A percentile compares a stretch with the other conserved stretches of the same genome.
phyloP scores from a whole-genome alignment of 176 grass and related monocot genomes.

The Rhynchospora tenuis region DNA sequence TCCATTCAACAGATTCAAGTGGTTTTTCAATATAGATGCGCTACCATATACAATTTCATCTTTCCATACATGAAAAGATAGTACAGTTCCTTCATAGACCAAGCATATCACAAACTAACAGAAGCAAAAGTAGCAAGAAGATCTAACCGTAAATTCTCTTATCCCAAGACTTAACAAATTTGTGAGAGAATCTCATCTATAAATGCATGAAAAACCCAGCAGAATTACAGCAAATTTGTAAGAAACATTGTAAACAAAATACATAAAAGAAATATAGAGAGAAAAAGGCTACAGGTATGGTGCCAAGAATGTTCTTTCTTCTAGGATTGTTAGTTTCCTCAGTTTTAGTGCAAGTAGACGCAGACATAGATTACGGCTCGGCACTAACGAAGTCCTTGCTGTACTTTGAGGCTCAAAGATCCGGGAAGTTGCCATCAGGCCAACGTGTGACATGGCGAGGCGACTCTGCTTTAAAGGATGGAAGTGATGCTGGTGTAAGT shows the following conservation, averaged over 20 bases:
- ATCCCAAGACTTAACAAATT: constrained; percentile 9
- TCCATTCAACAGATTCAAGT: not conserved
- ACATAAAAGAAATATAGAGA: not conserved
- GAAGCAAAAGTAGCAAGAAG: not conserved
- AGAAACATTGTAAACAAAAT: not conserved
- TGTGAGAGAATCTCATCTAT: constrained; percentile 1
- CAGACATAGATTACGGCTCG: constrained; percentile 31
- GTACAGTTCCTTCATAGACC: not conserved
- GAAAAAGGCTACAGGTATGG: not conserved
- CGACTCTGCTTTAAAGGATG: constrained; percentile 56
- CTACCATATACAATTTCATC: not conserved
- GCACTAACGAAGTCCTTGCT: constrained; percentile 63
- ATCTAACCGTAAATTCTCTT: not conserved
- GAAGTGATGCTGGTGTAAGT: constrained; percentile 43
- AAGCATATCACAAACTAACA: constrained; percentile 8
- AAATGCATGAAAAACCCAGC: not conserved
- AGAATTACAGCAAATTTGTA: not conserved
- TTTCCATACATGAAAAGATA: constrained; percentile 18
- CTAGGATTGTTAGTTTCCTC: not conserved
- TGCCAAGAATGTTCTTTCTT: not conserved
- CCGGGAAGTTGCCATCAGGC: constrained; percentile 41
- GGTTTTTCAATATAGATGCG: not conserved
- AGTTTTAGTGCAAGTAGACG: not conserved
- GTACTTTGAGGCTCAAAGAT: constrained; percentile 73
- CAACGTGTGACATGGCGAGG: constrained; percentile 66